Conservation (phyloP, 352 stramenopile species). For the Phytopythium montanum region DNA sequence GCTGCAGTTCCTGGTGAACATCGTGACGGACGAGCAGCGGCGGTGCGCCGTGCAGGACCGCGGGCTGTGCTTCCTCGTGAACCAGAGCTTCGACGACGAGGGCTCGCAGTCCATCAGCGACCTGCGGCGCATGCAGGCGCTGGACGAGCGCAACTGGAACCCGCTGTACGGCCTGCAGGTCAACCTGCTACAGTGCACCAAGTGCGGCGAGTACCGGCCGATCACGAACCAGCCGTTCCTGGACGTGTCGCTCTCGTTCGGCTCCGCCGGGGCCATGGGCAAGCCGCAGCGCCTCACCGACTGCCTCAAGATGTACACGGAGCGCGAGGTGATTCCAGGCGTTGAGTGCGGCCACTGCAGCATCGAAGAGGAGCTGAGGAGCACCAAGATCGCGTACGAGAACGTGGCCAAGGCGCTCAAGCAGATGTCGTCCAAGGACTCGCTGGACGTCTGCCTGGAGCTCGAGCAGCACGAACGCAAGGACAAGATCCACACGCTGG, state of each 20-base stretch:
- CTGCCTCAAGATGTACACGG: slow-evolving; percentile 62
- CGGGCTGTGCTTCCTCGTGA: slow-evolving; percentile 46
- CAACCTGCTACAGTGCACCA: slow-evolving; percentile 72
- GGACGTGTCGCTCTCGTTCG: slow-evolving; percentile 73
- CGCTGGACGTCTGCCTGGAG: slow-evolving; percentile 36
- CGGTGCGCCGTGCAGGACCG: slow-evolving; percentile 43
- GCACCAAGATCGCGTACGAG: slow-evolving; percentile 30
- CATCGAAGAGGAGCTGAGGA: slow-evolving; percentile 41
- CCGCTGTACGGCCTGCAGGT: slow-evolving; percentile 74
- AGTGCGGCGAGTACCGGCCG: slow-evolving; percentile 58
- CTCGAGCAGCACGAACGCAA: slow-evolving; percentile 58
- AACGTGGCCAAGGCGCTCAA: slow-evolving; percentile 16
- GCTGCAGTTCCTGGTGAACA: slow-evolving; percentile 82
- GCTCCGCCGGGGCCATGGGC: slow-evolving; percentile 14
- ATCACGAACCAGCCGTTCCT: slow-evolving; percentile 78
- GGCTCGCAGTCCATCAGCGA: slow-evolving; percentile 61
- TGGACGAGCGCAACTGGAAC: slow-evolving; percentile 71
- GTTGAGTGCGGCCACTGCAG: slow-evolving; percentile 81
- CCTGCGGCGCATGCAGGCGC: slow-evolving; percentile 50
- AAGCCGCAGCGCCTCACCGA: slow-evolving; percentile 45
- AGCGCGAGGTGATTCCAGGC: slow-evolving; percentile 59
- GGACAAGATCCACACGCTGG: slow-evolving; percentile 61
- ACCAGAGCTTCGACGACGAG: slow-evolving; percentile 12
- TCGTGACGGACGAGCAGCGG: slow-evolving; percentile 68
- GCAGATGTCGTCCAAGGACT: slow-evolving; percentile 7